Base-by-base conservation (phyloP, 768 basidiomycete genomes). In the Lanmaoa pseudosensibilis region DNA sequence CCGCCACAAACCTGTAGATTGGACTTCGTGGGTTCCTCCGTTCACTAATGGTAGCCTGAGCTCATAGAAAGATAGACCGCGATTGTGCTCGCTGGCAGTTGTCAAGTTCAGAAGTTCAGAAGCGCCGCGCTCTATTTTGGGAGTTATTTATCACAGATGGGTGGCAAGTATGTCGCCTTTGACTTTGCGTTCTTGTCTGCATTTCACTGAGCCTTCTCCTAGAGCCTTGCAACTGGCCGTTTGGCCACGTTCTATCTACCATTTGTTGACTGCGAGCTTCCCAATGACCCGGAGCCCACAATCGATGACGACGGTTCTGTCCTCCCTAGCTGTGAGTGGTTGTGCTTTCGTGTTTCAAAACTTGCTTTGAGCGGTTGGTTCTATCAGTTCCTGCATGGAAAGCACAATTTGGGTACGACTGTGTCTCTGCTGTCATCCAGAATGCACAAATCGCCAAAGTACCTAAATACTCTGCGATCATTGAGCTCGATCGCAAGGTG, bases 21-120 rank as follows among this genome's bases (percentile, higher is more conserved):
- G 86, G 87, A 39, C 78, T 88, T 52, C 86, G 86, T 88, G 64
- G 63, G 85, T 79, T 37, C 46, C 33, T 58, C 40, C 15, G 50
- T 55, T 46, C 47, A 43, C 54, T 32, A 39, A 46, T 39, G 8
- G 19, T 33, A 16, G n/a, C 44, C 21, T 52, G 13, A 44, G 25
- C 60, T 73, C n/a, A 72, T 19, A 30, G n/a, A 39, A n/a, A 2
- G 21, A 41, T 53, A 88, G 87, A 89, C 62, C 85, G 86, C 9
- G 87, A 89, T 65, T 85, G 85, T 65, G 86, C 86, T 6, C 77
- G 87, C 32, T 89, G 86, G 85, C 80, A 82, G 37, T 68, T 89
- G 19, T 60, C 80, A 6, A 78, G 79, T 4, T 75, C 78, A 2
- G 87, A 87, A 63, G 84, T 88, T 5, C 86, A 89, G 72, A 87